phyloP scores from a whole-genome alignment of 805 yeast genomes.

The Sungouiozyma ichnusensis region DNA sequence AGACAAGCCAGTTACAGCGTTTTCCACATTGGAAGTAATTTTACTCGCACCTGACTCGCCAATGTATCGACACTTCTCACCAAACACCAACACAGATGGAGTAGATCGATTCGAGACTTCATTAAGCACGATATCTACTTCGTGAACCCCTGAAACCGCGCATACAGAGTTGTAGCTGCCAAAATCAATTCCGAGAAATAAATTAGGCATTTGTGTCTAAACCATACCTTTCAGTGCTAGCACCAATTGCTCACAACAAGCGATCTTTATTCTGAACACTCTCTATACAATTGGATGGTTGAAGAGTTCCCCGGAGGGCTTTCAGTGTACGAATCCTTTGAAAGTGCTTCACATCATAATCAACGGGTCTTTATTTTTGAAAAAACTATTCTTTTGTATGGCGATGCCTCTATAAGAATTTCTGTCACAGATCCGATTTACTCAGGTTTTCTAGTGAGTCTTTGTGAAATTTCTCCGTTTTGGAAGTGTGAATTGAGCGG shows the following conservation, averaged over 20 bases:
- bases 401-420: too few species aligned
- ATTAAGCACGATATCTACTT: slow-evolving; percentile 93
- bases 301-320: background rate
- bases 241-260: too few species aligned
- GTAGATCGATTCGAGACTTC: slow-evolving; percentile 97
- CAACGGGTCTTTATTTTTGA: background rate
- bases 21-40: slow-evolving; percentile 89
- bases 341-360: background rate
- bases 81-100: slow-evolving; percentile 86
- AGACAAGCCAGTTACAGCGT: slow-evolving; percentile 89
- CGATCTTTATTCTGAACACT: too few species aligned
- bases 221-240: too few species aligned
- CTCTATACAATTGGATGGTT: too few species aligned
- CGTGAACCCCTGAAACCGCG: slow-evolving; percentile 95
- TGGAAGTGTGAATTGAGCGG: too few species aligned
- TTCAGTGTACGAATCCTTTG: background rate
- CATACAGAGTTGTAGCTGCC: slow-evolving; percentile 90
- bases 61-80: slow-evolving; percentile 72
- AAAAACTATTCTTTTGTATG: too few species aligned
- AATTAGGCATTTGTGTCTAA: slow-evolving; percentile 46
- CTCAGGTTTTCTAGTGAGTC: too few species aligned
- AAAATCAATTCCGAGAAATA: slow-evolving; percentile 94
- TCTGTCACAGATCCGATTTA: too few species aligned
- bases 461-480: too few species aligned
- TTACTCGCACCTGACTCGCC: slow-evolving; percentile 95